These are phyloP conservation scores for Pseudoturritis turrita DNA, from an alignment of 345 rosid genomes.

Conservation along the genomic window DNA sequence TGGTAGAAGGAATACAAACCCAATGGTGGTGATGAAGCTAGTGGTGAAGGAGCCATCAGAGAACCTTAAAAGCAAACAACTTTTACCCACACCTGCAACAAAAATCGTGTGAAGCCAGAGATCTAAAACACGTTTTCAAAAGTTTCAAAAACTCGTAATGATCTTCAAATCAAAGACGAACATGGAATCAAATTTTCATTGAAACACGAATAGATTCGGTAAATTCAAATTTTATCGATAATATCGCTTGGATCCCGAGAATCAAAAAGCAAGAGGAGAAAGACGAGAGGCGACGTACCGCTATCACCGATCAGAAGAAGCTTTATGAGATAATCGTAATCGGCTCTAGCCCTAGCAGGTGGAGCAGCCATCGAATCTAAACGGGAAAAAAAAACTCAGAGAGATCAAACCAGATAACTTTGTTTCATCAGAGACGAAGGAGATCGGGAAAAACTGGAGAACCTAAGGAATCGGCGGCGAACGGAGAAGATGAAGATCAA, in stretches of 20 bases:
- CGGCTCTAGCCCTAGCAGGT: constrained; percentile 77
- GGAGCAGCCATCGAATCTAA: constrained; percentile 58
- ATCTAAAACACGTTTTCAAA: constrained; percentile 3
- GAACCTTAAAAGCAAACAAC: constrained; percentile 91
- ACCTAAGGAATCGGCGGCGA: neutral
- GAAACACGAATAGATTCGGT: neutral
- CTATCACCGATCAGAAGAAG: constrained; percentile 75
- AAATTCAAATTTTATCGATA: neutral
- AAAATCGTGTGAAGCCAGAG: neutral
- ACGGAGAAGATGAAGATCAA: neutral
- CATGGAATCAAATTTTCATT: neutral
- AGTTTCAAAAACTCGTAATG: neutral
- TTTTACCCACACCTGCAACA: constrained; percentile 81
- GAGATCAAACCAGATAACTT: constrained; percentile 8
- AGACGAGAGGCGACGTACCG: constrained; percentile 33
- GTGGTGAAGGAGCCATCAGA: constrained; percentile 97
- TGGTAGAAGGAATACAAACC: constrained; percentile 41
- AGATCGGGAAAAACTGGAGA: neutral
- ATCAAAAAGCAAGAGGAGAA: neutral
- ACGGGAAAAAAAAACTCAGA: neutral
- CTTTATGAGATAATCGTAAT: constrained; percentile 70
- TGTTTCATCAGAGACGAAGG: neutral
- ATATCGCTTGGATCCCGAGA: neutral
- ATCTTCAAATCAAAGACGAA: neutral
- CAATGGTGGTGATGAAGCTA: constrained; percentile 95